Conservation (phyloP, 352 stramenopile genomes). For the Phytophthora pini region DNA sequence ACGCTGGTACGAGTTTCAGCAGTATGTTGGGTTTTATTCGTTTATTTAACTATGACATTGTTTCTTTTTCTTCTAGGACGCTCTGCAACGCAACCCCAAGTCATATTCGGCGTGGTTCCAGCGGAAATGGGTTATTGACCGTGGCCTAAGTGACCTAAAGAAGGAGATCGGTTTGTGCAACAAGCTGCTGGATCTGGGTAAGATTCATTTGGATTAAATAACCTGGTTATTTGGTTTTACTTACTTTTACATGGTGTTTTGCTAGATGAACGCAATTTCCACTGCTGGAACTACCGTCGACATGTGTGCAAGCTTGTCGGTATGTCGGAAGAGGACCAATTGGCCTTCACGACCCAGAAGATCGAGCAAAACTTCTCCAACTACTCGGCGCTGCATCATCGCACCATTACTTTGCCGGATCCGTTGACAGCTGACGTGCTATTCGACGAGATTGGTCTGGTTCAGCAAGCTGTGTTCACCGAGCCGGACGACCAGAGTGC, state of each 20-base stretch:
- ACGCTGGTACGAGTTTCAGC: constrained; percentile 47
- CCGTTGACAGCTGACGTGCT: constrained; percentile 61
- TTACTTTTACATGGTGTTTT: constrained; percentile 40
- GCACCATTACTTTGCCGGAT: constrained; percentile 57
- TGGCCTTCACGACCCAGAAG: constrained; percentile 95
- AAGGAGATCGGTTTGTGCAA: constrained; percentile 84
- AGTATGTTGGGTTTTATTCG: neutral
- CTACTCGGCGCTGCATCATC: constrained; percentile 92
- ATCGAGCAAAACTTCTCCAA: constrained; percentile 99
- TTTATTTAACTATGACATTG: constrained; percentile 3
- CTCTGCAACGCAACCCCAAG: constrained; percentile 97
- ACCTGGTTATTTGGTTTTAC: constrained; percentile 32
- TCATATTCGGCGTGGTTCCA: constrained; percentile 95
- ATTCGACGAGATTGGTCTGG: constrained; percentile 79
- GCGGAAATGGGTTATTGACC: constrained; percentile 86
- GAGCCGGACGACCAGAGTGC: constrained; percentile 98
- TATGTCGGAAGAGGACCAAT: constrained; percentile 72
- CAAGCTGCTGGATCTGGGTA: constrained; percentile 82
- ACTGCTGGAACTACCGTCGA: constrained; percentile 98
- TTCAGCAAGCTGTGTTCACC: constrained; percentile 97
- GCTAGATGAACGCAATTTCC: constrained; percentile 98
- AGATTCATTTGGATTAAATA: constrained; percentile 31
- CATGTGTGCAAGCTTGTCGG: constrained; percentile 70
- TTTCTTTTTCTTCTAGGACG: constrained; percentile 54
- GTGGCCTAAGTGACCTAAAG: constrained; percentile 64